Base-by-base conservation (phyloP, 345 rosid species). In the Erysimum cheiranthoides region DNA sequence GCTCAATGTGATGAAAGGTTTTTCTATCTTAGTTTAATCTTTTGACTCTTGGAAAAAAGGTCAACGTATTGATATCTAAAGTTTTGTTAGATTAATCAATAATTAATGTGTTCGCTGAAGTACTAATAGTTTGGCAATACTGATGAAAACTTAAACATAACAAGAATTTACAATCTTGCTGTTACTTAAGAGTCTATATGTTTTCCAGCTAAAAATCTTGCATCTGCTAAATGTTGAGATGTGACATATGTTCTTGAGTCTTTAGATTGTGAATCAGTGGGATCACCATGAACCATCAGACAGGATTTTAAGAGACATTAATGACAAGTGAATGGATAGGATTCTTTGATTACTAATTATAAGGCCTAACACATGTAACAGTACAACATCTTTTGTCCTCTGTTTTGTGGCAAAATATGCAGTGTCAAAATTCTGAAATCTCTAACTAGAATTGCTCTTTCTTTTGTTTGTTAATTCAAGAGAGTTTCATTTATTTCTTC, bases 401-500 rank as follows among this genome's bases (percentile, higher is more conserved):
- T 45, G 50, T 45, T n/a, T 38, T 45, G n/a, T 14, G 50, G 17
- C 25, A 21, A 21, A 32, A 32, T 32, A 32, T 32, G 34, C 34
- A 3, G 8, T 6, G 50, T n/a, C 49, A 14, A n/a, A 38, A 14
- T 45, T 5, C 49, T 45, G 13, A 13, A 42, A 42, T 42, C 16
- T 13, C 12, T 34, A 34, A 34, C 36, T 5, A 34, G 8, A 6
- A 34, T 34, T 5, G 6, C 36, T 34, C 36, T 34, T 34, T 34
- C 36, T 34, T 34, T 36, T 49, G 58, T 25, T 52, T 10, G 11
- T 61, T 21, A 39, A 9, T 11, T 39, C 21, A 8, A 21, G 25
- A 32, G 70, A 32, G 57, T 46, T 65, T 47, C 57, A 63, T 9
- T 10, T 32, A n/a, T 46, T 16, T 10, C 30, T 31, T n/a, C 40